These are phyloP conservation scores for Babesia ovata DNA, from an alignment of 169 alveolate species.

Conservation along the genomic window DNA sequence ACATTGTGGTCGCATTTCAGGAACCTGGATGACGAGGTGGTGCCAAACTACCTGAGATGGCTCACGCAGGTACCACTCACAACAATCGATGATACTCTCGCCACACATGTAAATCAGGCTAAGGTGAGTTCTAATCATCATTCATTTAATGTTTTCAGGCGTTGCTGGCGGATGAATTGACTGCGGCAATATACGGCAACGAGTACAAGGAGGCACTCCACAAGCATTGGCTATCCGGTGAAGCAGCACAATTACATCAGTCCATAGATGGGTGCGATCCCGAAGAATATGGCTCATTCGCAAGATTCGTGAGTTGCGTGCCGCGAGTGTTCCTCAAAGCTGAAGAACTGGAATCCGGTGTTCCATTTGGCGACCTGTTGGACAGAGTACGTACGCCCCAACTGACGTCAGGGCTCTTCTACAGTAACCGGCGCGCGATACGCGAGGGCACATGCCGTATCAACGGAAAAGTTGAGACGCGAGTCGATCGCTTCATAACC, in stretches of 20 bases:
- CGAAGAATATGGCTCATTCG: conserved; percentile 38
- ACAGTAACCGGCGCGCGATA: conserved; percentile 54
- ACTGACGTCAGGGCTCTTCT: conserved; percentile 28
- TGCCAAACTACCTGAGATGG: conserved; percentile 47
- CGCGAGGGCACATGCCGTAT: conserved; percentile 62
- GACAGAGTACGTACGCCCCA: conserved; percentile 48
- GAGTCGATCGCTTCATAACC: conserved; percentile 12
- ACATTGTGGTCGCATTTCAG: conserved; percentile 67
- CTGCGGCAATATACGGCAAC: conserved; percentile 41
- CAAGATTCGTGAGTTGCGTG: conserved; percentile 21
- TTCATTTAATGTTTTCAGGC: neutral
- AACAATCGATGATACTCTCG: conserved; percentile 24
- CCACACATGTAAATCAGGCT: conserved; percentile 34
- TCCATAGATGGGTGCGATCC: neutral
- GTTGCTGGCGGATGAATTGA: conserved; percentile 63
- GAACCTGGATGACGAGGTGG: conserved; percentile 53
- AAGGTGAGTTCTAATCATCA: conserved; percentile 12
- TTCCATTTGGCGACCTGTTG: conserved; percentile 39
- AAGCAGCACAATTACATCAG: conserved; percentile 1
- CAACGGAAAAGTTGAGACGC: conserved; percentile 42
- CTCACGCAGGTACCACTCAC: conserved; percentile 51
- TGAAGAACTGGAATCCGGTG: conserved; percentile 33
- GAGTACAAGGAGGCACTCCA: conserved; percentile 48
- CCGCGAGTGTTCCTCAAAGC: conserved; percentile 13
- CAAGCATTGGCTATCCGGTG: conserved; percentile 45